These are phyloP conservation scores for Ambrosia artemisiifolia DNA, from an alignment of 129 eudicot species.

Conservation along the genomic window DNA sequence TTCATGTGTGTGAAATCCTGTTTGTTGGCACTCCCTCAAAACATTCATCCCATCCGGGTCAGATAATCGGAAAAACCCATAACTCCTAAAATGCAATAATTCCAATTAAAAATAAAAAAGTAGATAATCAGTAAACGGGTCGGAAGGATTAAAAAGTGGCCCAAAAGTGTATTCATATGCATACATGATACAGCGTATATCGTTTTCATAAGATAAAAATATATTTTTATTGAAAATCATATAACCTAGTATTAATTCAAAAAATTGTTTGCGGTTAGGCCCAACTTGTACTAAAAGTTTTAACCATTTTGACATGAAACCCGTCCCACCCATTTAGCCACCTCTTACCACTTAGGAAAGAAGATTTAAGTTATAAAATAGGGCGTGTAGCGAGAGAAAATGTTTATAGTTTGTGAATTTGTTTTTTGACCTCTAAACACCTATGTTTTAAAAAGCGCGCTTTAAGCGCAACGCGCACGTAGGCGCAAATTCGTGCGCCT, in stretches of 20 bases:
- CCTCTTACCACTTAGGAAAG: neutral
- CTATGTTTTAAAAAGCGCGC: too few species aligned
- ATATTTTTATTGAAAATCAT: neutral
- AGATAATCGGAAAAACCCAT: constrained; percentile 58
- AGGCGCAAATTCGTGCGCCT: too few species aligned
- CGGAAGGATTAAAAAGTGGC: neutral
- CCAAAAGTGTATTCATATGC: neutral
- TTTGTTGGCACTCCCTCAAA: constrained; percentile 57
- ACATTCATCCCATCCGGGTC: constrained; percentile 61
- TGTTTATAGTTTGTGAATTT: neutral
- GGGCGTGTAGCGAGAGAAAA: neutral
- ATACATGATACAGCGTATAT: neutral
- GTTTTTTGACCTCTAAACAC: too few species aligned
- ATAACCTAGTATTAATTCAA: neutral
- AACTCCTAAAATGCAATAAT: constrained; percentile 39
- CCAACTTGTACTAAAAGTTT: neutral
- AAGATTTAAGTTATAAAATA: neutral
- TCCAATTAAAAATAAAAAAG: neutral
- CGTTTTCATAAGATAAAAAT: neutral
- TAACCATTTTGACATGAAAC: neutral
- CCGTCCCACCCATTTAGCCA: neutral
- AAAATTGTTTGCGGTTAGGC: neutral
- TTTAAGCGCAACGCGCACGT: too few species aligned
- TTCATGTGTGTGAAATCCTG: constrained; percentile 60
- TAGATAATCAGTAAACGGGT: neutral